phyloP scores from a whole-genome alignment of 2,329 filamentous ascomycete genomes.

The Microdochium bolleyi region DNA sequence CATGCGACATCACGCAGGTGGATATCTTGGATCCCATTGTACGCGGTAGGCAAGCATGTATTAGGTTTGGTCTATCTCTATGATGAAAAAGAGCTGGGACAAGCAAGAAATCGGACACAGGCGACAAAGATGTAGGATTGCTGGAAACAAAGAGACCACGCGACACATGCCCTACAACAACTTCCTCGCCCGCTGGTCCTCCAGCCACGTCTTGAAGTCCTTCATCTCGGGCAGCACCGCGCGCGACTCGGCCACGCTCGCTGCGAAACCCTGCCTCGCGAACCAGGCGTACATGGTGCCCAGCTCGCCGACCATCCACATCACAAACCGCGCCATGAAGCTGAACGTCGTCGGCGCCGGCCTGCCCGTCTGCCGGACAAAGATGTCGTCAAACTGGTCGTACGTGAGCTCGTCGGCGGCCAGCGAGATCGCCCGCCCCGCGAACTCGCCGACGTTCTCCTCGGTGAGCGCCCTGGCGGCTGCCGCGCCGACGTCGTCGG shows the following conservation, averaged over 20 bases:
- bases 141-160: too few relatives aligned
- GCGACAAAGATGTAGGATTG: not conserved
- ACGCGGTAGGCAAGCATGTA: too few relatives aligned
- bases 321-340: constrained; percentile 16
- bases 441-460: constrained; percentile 16
- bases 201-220: constrained; percentile 17
- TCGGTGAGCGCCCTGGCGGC: constrained; percentile 20
- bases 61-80: not conserved
- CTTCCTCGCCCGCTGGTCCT: constrained; percentile 5
- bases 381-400: constrained; percentile 19
- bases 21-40: too few relatives aligned
- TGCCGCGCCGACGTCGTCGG: constrained; percentile 28
- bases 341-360: constrained; percentile 19
- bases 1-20: too few relatives aligned
- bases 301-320: constrained; percentile 20
- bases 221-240: constrained; percentile 16
- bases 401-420: constrained; percentile 31
- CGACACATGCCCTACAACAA: not conserved
- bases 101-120: not conserved
- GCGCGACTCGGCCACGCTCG: constrained; percentile 19
- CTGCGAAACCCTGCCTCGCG: constrained; percentile 23
- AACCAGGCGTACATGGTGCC: constrained; percentile 29
- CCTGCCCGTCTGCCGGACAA: constrained; percentile 19
- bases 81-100: not conserved
- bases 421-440: constrained; percentile 21